Evolutionary conservation across 2,329 filamentous ascomycete genomes (phyloP).

Genomic region (Claviceps humidiphila): DNA sequence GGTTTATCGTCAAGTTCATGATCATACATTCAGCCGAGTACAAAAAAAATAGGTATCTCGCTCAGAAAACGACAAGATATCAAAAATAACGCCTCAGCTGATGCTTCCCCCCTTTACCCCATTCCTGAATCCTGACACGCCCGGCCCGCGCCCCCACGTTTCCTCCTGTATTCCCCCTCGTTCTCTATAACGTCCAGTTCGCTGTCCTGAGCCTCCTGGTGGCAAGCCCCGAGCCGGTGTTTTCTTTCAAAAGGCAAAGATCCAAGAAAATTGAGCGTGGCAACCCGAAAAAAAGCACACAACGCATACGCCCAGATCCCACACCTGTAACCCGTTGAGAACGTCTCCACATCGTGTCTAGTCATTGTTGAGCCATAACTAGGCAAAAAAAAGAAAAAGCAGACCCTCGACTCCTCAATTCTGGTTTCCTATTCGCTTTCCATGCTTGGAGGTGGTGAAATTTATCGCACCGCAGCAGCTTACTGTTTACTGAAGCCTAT

Average conservation of each 20-base stretch:
- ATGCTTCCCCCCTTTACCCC: conserved; percentile 3
- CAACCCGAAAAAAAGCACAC: not conserved
- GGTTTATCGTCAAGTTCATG: not conserved
- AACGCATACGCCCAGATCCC: not conserved
- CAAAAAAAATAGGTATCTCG: conserved; percentile 8
- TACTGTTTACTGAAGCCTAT: not conserved
- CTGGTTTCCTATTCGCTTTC: not conserved
- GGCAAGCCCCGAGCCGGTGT: not conserved
- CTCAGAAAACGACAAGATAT: conserved; percentile 4
- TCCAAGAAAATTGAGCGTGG: conserved; percentile 4
- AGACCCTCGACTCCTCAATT: not conserved
- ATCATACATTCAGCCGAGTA: conserved; percentile 2
- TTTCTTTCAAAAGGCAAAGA: conserved; percentile 5
- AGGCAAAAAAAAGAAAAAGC: not conserved
- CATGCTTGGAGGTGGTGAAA: not conserved
- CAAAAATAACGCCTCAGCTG: conserved; percentile 9
- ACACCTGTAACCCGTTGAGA: not conserved
- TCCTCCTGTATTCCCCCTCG: not conserved
- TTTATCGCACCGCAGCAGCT: not conserved
- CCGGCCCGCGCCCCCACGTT: not conserved
- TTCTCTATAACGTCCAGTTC: not conserved
- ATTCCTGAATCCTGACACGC: not conserved
- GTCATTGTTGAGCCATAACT: not conserved
- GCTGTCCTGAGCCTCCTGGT: not conserved
- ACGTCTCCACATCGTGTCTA: conserved; percentile 1